Percentiles rank a stretch among this genome's conserved stretches.
These are phyloP conservation scores for Colletotrichum costaricense DNA, from an alignment of 2,329 filamentous ascomycete species.

Conservation along the genomic window DNA sequence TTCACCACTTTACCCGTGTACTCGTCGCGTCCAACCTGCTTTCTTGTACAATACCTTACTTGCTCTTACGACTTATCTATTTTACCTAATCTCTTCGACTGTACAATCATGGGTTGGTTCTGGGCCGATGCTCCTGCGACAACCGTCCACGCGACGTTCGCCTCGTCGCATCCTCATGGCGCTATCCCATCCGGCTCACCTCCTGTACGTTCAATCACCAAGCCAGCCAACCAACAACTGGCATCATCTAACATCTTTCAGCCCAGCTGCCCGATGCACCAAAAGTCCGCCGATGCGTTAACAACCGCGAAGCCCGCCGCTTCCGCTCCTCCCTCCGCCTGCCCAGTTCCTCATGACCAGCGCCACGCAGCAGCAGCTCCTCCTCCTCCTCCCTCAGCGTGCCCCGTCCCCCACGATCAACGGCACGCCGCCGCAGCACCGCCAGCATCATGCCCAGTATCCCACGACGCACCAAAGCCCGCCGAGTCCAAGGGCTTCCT, in stretches of 20 bases:
- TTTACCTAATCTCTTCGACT: background rate
- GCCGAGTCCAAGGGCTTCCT: constrained; percentile 58
- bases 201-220: constrained; percentile 49
- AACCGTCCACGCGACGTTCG: constrained; percentile 34
- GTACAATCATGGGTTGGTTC: constrained; percentile 69
- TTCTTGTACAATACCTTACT: background rate
- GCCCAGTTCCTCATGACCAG: constrained; percentile 44
- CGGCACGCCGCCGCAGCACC: constrained; percentile 39
- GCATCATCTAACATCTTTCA: constrained; percentile 44
- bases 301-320: constrained; percentile 43
- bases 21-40: background rate
- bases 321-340: constrained; percentile 42
- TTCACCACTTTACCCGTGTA: background rate
- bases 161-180: constrained; percentile 39
- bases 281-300: constrained; percentile 62
- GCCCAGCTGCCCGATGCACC: constrained; percentile 69
- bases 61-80: background rate
- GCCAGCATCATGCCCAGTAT: constrained; percentile 58
- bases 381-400: constrained; percentile 45
- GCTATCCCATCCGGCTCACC: constrained; percentile 42
- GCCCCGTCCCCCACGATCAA: constrained; percentile 43
- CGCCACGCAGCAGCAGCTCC: constrained; percentile 33
- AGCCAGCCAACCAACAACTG: background rate
- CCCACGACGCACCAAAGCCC: constrained; percentile 48
- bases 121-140: constrained; percentile 64